These are phyloP conservation scores for Saccharomycopsis fibuligera DNA, from an alignment of 805 yeast genomes.

Conservation along the genomic window DNA sequence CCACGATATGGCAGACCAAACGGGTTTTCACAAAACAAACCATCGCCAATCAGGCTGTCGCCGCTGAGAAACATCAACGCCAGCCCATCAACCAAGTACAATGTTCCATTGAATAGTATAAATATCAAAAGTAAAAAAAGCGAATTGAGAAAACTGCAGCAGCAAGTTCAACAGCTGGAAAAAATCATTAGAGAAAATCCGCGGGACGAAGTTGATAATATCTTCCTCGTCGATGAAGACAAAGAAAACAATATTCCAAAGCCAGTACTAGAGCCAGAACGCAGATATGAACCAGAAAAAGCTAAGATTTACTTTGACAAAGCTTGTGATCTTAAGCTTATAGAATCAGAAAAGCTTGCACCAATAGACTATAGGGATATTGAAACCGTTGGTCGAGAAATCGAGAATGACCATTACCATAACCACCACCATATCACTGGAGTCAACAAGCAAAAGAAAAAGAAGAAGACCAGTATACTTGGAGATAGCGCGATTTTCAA, in stretches of 20 bases:
- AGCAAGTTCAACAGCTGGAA: too few relatives aligned
- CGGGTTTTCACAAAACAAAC: too few relatives aligned
- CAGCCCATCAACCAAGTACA: conserved; percentile 5
- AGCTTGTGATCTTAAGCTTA: too few relatives aligned
- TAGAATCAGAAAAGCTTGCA: conserved; percentile 4
- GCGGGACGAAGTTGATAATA: too few relatives aligned
- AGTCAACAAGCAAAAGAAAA: not conserved
- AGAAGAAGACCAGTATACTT: not conserved
- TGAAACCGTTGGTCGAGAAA: not conserved
- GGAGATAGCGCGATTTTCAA: conserved; percentile 7
- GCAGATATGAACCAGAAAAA: too few relatives aligned
- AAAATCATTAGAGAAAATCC: too few relatives aligned
- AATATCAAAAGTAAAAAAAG: not conserved
- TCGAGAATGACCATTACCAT: not conserved
- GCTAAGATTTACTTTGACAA: too few relatives aligned
- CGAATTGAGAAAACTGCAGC: too few relatives aligned
- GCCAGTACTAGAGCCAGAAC: not conserved
- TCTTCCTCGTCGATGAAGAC: too few relatives aligned
- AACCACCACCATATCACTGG: not conserved
- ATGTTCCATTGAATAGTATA: not conserved
- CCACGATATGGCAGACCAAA: too few relatives aligned
- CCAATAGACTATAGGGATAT: conserved; percentile 1
- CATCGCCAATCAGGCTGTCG: not conserved
- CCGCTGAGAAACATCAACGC: not conserved
- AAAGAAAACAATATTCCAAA: not conserved